Conservation (phyloP, 768 basidiomycete genomes). For the Sporobolomyces roseus region DNA sequence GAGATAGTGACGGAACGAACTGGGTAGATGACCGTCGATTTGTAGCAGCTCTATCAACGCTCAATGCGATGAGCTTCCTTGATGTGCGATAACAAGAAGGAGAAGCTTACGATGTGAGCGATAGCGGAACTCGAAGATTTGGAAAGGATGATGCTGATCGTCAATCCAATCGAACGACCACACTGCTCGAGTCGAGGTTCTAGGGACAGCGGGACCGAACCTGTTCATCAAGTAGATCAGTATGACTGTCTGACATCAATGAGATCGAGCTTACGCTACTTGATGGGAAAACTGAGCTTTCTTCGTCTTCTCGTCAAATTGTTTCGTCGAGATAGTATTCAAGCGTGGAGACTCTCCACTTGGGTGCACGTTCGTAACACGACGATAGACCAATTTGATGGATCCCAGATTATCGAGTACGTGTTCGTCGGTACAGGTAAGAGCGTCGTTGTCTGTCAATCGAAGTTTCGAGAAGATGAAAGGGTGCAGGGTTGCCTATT, state of each 20-base stretch:
- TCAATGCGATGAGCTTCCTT: neutral
- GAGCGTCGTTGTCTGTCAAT: neutral
- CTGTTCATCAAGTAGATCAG: no score
- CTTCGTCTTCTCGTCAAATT: neutral
- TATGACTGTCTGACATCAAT: neutral
- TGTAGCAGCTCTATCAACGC: conserved; percentile 3
- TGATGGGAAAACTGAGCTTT: neutral
- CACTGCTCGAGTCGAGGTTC: neutral
- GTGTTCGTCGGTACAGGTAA: neutral
- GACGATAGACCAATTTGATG: neutral
- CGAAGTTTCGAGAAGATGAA: neutral
- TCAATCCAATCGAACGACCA: neutral
- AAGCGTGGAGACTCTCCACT: neutral
- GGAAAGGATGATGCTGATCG: neutral
- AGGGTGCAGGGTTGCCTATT: neutral
- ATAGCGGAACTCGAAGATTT: conserved; percentile 5
- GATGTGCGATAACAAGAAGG: neutral
- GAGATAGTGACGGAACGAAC: neutral
- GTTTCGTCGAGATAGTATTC: neutral
- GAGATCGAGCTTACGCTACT: neutral
- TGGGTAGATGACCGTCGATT: neutral
- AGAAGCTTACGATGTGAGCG: neutral
- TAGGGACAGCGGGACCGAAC: no score
- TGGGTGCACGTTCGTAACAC: neutral
- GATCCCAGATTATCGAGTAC: neutral